Percentiles rank a stretch among this genome's conserved stretches.
These are phyloP conservation scores for Combretum micranthum DNA, from an alignment of 345 rosid species.

Conservation along the genomic window DNA sequence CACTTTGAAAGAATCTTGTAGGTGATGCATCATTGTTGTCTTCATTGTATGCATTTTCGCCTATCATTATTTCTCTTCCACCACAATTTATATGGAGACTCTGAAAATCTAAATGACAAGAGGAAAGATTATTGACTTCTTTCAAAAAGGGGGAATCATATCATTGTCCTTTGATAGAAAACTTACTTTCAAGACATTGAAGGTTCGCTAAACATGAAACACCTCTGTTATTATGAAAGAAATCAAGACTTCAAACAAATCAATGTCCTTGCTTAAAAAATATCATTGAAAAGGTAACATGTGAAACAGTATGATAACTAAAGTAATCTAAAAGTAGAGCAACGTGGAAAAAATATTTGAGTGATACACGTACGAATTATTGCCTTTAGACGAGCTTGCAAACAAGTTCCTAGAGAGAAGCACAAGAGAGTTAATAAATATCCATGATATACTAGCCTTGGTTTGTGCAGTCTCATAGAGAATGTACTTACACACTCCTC, in stretches of 20 bases:
- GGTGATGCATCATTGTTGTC: not conserved
- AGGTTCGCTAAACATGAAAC: conserved; percentile 1
- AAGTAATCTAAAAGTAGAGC: too few relatives aligned
- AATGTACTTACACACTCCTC: not conserved
- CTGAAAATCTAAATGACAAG: not conserved
- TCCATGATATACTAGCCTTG: not conserved
- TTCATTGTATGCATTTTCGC: accelerated
- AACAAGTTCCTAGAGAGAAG: conserved; percentile 11
- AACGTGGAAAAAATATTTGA: too few relatives aligned
- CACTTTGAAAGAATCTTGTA: not conserved
- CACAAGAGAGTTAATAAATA: not conserved
- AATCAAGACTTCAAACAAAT: too few relatives aligned
- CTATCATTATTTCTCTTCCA: not conserved
- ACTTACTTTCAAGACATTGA: conserved; percentile 1
- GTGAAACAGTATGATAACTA: too few relatives aligned
- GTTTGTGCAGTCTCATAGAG: not conserved
- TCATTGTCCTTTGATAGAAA: not conserved
- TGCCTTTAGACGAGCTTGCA: conserved; percentile 1
- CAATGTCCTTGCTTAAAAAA: too few relatives aligned
- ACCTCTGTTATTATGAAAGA: not conserved
- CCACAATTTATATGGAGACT: conserved; percentile 10
- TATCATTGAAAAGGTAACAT: too few relatives aligned
- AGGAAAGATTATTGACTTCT: not conserved
- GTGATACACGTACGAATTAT: not conserved
- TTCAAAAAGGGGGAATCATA: not conserved